A percentile compares a stretch with the other conserved stretches of the same genome.
These are phyloP conservation scores for Colletotrichum kahawae DNA, from an alignment of 2,329 filamentous ascomycete species.

Conservation along the genomic window DNA sequence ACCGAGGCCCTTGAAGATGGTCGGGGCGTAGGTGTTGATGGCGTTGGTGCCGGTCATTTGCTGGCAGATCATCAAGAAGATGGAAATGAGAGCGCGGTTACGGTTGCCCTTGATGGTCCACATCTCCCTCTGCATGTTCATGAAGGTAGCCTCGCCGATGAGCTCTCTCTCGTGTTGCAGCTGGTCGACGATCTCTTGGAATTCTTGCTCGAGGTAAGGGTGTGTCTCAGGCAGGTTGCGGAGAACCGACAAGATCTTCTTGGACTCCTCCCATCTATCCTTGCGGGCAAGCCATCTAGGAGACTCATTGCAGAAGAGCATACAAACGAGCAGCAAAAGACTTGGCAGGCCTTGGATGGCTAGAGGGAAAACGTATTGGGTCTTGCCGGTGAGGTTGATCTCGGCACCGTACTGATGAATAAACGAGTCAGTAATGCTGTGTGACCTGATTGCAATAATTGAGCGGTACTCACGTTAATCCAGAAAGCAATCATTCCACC, in stretches of 20 bases:
- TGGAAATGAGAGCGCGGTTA: constrained; percentile 62
- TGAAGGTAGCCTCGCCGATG: constrained; percentile 46
- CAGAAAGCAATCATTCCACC: constrained; percentile 48
- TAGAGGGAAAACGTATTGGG: constrained; percentile 52
- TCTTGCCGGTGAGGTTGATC: constrained; percentile 35
- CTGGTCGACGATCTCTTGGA: constrained; percentile 58
- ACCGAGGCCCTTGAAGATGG: constrained; percentile 38
- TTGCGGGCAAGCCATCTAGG: constrained; percentile 69
- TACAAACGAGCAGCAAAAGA: constrained; percentile 60
- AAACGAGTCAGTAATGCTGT: background rate
- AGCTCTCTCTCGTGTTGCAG: constrained; percentile 62
- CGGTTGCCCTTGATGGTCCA: constrained; percentile 62
- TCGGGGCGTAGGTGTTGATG: constrained; percentile 43
- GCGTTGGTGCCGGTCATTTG: constrained; percentile 62
- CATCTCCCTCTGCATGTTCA: constrained; percentile 64
- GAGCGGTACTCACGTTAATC: constrained; percentile 43
- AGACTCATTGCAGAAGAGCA: constrained; percentile 68
- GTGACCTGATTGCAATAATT: background rate
- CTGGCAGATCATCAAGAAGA: constrained; percentile 64
- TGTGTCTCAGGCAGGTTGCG: constrained; percentile 58
- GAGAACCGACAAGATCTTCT: constrained; percentile 56
- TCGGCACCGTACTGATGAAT: constrained; percentile 42
- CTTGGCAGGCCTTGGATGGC: constrained; percentile 69
- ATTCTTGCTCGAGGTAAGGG: constrained; percentile 60
- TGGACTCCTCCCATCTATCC: constrained; percentile 69